Evolutionary conservation across 345 rosid species (phyloP), one percentile per base, ranked within the genome.

Genomic region (Hevea brasiliensis): DNA sequence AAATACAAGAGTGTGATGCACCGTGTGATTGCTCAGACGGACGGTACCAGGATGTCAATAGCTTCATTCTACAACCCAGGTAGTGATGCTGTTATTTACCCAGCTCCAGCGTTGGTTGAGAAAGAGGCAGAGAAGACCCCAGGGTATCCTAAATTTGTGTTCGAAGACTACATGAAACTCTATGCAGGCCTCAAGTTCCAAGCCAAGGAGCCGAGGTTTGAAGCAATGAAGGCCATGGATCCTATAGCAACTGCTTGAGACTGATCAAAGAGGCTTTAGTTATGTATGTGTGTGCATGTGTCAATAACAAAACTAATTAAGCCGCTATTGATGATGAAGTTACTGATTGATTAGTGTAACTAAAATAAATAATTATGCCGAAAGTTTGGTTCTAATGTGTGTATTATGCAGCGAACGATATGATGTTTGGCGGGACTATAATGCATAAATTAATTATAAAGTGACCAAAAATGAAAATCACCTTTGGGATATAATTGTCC

Each of bases 51-150:
- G 72, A 92, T 90, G 98, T 94, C 98, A 3, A 32, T 94, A 3
- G 98, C 98, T 3, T 90, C 98, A 26, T 94, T 94, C 75, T 94
- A 92, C 83, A 92, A 94, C 80, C 98, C 98, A 0, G 93, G 95
- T 14, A 84, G 79, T 6, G 95, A 94, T 51, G 98, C 97, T 2
- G 72, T 89, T 26, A 90, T 94, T 65, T 87, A 58, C 61, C 98
- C 98, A 0, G 94, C 96, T 23, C 80, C 89, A 13, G 81, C 83
- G 58, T 72, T 92, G 70, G 81, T 87, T 2, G 89, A 75, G 27
- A 80, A 85, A 59, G 89, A 81, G 55, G 79, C 81, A 7, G 87
- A 82, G 72, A 40, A 76, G 2, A 67, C 58, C 4, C 81, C 65
- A 8, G 24, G 71, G 2, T 89, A 94, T 72, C 98, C 98, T 0